Percentiles rank a stretch among this genome's conserved stretches.
Evolutionary conservation across 768 basidiomycete genomes (phyloP).

Genomic region (Auriscalpium microsporum): DNA sequence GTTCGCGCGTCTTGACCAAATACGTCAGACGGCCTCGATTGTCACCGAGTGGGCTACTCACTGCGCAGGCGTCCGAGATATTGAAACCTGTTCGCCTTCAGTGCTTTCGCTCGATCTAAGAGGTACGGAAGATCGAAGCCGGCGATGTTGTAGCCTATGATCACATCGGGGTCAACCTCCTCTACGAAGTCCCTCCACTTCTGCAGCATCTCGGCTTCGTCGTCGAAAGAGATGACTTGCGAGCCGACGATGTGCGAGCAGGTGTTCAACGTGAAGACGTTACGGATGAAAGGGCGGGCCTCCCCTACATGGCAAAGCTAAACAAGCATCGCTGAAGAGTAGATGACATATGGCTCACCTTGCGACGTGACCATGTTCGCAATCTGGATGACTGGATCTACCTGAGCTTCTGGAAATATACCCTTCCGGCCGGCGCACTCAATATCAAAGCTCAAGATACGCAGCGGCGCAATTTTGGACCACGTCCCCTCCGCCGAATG

Average conservation of each 20-base stretch:
- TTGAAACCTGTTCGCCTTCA: constrained; percentile 63
- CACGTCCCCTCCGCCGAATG: constrained; percentile 88
- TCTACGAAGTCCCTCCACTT: constrained; percentile 88
- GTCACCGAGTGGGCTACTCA: neutral
- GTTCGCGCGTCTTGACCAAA: constrained; percentile 55
- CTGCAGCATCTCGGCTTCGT: constrained; percentile 66
- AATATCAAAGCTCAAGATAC: constrained; percentile 96
- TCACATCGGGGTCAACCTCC: constrained; percentile 86
- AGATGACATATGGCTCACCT: constrained; percentile 37
- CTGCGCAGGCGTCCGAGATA: constrained; percentile 47
- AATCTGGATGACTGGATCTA: constrained; percentile 96
- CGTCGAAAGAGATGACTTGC: constrained; percentile 77
- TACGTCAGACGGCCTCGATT: neutral
- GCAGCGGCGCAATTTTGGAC: constrained; percentile 86
- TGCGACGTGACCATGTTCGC: constrained; percentile 98
- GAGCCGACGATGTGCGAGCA: constrained; percentile 98
- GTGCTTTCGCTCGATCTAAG: constrained; percentile 79
- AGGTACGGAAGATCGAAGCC: constrained; percentile 97
- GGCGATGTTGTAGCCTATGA: constrained; percentile 93
- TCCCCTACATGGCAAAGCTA: constrained; percentile 50
- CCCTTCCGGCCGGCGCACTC: constrained; percentile 98
- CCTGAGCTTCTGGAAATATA: constrained; percentile 85
- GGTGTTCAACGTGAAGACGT: constrained; percentile 90
- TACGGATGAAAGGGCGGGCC: constrained; percentile 86
- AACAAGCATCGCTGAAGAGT: neutral